Evolutionary conservation across 257 asterid species (phyloP).

Genomic region (Penstemon barbatus): DNA sequence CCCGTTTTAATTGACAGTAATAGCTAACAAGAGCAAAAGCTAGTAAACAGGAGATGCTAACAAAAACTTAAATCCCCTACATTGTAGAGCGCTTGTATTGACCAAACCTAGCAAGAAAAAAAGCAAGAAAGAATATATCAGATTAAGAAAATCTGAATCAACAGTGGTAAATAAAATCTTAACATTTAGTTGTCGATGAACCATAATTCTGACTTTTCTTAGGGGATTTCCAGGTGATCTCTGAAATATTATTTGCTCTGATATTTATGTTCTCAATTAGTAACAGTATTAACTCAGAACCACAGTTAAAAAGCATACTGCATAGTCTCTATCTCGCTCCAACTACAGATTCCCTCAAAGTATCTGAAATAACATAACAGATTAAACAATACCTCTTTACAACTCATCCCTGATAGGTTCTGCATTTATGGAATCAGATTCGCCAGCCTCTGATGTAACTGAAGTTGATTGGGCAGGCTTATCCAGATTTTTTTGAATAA

Average conservation of each 20-base stretch:
- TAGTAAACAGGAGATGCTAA: neutral
- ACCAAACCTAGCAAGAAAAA: slow-evolving; percentile 28
- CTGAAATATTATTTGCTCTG: too few species aligned
- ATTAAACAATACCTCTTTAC: slow-evolving; percentile 37
- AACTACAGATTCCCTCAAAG: neutral
- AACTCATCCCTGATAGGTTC: slow-evolving; percentile 66
- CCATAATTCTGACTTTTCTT: too few species aligned
- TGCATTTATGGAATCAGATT: slow-evolving; percentile 29
- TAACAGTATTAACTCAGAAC: neutral
- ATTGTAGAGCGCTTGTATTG: slow-evolving; percentile 21
- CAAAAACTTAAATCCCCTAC: slow-evolving; percentile 13
- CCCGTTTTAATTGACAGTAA: slow-evolving; percentile 34
- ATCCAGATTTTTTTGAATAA: slow-evolving; percentile 52
- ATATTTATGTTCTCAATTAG: too few species aligned
- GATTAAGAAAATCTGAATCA: neutral
- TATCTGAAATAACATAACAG: neutral
- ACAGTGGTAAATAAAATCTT: neutral
- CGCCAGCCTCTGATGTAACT: slow-evolving; percentile 24
- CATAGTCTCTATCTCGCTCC: neutral
- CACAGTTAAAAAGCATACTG: neutral
- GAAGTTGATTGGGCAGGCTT: slow-evolving; percentile 38
- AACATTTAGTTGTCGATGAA: too few species aligned
- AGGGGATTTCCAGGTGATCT: neutral
- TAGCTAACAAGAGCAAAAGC: slow-evolving; percentile 8
- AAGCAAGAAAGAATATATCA: neutral